A percentile compares a stretch with the other conserved stretches of the same genome.
These are phyloP conservation scores for Skeletonema potamos DNA, from an alignment of 108 stramenopile species.

Conservation along the genomic window DNA sequence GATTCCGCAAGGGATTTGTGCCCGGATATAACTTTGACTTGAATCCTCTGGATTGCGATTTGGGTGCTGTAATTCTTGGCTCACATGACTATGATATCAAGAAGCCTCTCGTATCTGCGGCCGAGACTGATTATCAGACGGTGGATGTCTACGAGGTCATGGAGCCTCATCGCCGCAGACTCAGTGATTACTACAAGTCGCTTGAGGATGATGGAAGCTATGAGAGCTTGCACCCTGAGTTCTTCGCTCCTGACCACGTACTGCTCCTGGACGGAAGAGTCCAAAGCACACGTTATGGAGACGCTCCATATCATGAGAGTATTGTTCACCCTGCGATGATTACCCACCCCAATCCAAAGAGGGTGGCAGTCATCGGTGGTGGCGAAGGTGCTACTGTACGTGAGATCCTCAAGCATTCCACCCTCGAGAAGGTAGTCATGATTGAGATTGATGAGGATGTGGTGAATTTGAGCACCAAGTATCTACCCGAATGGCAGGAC, in stretches of 20 bases:
- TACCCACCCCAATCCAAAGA: constrained; percentile 69
- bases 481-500: constrained; percentile 26
- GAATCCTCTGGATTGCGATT: constrained; percentile 21
- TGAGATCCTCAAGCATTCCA: constrained; percentile 87
- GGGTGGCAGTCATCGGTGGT: constrained; percentile 77
- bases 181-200: constrained; percentile 1
- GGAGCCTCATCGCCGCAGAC: neutral
- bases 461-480: constrained; percentile 45
- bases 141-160: constrained; percentile 31
- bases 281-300: constrained; percentile 45
- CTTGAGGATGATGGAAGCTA: constrained; percentile 22
- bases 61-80: constrained; percentile 9
- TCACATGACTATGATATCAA: constrained; percentile 7
- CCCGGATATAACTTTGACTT: neutral
- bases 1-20: constrained; percentile 28
- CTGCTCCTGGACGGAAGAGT: constrained; percentile 66
- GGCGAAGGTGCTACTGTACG: constrained; percentile 82
- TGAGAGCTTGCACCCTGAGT: constrained; percentile 17
- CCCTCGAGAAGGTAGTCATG: constrained; percentile 61
- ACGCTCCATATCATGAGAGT: constrained; percentile 78
- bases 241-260: constrained; percentile 48
- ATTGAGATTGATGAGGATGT: constrained; percentile 49
- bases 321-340: constrained; percentile 96
- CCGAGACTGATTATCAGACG: constrained; percentile 27
- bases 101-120: constrained; percentile 33